Conservation (phyloP, 129 eudicot species). For the Tanacetum coccineum region DNA sequence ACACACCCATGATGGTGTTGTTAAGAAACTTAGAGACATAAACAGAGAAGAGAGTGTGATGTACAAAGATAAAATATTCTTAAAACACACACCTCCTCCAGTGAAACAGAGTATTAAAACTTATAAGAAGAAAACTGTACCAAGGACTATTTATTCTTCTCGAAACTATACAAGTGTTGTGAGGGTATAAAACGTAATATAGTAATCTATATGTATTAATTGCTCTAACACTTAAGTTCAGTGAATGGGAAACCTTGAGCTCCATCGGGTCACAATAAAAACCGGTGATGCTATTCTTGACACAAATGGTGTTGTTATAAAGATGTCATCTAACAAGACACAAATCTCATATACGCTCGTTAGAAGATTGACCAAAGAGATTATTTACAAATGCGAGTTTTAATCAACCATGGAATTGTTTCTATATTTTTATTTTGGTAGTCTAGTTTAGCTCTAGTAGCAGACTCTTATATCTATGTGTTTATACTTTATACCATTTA, state of each 20-base stretch:
- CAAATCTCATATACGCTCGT: background rate
- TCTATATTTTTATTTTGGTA: background rate
- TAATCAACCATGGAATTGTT: background rate
- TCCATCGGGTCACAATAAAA: slow-evolving; percentile 40
- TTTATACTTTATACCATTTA: slow-evolving; percentile 5
- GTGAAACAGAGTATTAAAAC: too few species aligned
- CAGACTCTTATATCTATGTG: background rate
- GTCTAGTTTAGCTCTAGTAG: background rate
- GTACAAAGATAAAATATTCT: too few species aligned
- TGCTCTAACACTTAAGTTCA: slow-evolving; percentile 78
- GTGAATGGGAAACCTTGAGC: slow-evolving; percentile 68
- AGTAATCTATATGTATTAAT: too few species aligned
- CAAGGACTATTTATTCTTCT: too few species aligned
- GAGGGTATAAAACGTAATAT: too few species aligned
- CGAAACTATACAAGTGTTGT: too few species aligned
- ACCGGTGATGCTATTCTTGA: background rate
- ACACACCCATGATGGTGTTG: too few species aligned
- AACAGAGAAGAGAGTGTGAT: too few species aligned
- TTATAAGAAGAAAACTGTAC: too few species aligned
- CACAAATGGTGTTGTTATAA: background rate
- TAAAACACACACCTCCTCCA: too few species aligned
- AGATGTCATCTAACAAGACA: background rate
- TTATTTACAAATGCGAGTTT: slow-evolving; percentile 7
- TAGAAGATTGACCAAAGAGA: slow-evolving; percentile 5
- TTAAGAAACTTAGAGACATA: too few species aligned